phyloP scores from a whole-genome alignment of 805 yeast genomes.

The Cyberlindnera nakhonratchasimensis region DNA sequence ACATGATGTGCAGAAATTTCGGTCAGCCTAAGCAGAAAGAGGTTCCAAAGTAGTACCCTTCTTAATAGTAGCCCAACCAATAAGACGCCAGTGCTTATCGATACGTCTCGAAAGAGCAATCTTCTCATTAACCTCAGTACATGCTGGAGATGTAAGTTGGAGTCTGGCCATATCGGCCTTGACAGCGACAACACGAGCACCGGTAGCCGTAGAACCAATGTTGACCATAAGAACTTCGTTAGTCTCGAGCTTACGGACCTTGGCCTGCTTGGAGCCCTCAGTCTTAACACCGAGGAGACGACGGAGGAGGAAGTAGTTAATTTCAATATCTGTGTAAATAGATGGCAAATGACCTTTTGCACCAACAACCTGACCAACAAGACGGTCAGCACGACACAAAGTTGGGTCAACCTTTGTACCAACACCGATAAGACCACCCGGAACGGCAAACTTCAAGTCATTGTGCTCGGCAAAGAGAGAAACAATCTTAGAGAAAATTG shows the following conservation, averaged over 20 bases:
- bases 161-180: slow-evolving; percentile 99
- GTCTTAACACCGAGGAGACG: slow-evolving; percentile 98
- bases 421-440: slow-evolving; percentile 99
- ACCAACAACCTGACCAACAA: slow-evolving; percentile 99
- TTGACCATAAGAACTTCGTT: slow-evolving; percentile 98
- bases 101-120: slow-evolving; percentile 98
- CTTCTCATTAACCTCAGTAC: slow-evolving; percentile 97
- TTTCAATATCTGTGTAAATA: slow-evolving; percentile 95
- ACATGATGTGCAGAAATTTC: slow-evolving; percentile 26
- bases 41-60: slow-evolving; percentile 90
- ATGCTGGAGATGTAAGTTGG: slow-evolving; percentile 94
- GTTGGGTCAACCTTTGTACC: slow-evolving; percentile 99
- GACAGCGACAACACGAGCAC: slow-evolving; percentile 97
- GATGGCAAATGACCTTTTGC: slow-evolving; percentile 95
- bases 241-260: slow-evolving; percentile 89
- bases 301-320: slow-evolving; percentile 93
- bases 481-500: slow-evolving; percentile 90
- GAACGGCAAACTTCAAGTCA: slow-evolving; percentile 97
- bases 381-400: slow-evolving; percentile 97
- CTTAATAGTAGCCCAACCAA: slow-evolving; percentile 99
- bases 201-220: slow-evolving; percentile 98
- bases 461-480: slow-evolving; percentile 97
- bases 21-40: slow-evolving; percentile 6
- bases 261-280: slow-evolving; percentile 94
- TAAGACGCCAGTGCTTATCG: slow-evolving; percentile 99